These are phyloP conservation scores for Hanseniaspora uvarum DNA, from an alignment of 1,139 yeast genomes.

Conservation along the genomic window DNA sequence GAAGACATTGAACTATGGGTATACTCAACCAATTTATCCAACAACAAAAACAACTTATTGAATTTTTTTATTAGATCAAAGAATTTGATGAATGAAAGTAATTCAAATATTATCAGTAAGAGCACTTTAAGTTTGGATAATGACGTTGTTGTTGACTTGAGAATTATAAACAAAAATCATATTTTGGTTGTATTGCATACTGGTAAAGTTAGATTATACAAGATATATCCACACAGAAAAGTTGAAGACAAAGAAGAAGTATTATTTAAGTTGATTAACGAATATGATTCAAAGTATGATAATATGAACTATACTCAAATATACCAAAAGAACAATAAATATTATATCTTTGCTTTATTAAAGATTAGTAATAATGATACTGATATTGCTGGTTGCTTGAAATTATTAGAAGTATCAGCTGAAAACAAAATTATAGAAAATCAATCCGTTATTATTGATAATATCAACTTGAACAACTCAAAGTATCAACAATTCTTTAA, in stretches of 20 bases:
- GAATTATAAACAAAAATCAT: conserved; percentile 25
- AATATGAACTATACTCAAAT: conserved; percentile 24
- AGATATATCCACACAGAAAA: conserved; percentile 22
- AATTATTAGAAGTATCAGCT: conserved; percentile 23
- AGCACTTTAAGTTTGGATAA: conserved; percentile 13
- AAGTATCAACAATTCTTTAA: conserved; percentile 23
- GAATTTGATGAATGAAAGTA: conserved; percentile 19
- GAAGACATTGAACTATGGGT: conserved; percentile 23
- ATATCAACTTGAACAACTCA: conserved; percentile 20
- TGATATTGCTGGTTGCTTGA: conserved; percentile 21
- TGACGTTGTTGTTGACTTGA: conserved; percentile 30
- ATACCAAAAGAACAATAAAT: conserved; percentile 22
- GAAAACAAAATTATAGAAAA: conserved; percentile 23
- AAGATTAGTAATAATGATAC: conserved; percentile 22
- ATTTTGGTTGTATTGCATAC: conserved; percentile 37
- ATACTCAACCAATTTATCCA: conserved; percentile 22
- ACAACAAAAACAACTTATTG: conserved; percentile 21
- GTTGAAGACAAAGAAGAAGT: neutral
- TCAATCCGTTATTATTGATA: conserved; percentile 26
- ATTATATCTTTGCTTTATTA: conserved; percentile 24
- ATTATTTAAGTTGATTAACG: conserved; percentile 22
- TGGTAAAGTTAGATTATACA: conserved; percentile 38
- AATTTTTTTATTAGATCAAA: conserved; percentile 21
- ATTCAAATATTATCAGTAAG: conserved; percentile 27
- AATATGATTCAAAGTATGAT: conserved; percentile 24